Evolutionary conservation across 2,329 filamentous ascomycete species (phyloP).

Genomic region (Pestalotiopsis sp.): DNA sequence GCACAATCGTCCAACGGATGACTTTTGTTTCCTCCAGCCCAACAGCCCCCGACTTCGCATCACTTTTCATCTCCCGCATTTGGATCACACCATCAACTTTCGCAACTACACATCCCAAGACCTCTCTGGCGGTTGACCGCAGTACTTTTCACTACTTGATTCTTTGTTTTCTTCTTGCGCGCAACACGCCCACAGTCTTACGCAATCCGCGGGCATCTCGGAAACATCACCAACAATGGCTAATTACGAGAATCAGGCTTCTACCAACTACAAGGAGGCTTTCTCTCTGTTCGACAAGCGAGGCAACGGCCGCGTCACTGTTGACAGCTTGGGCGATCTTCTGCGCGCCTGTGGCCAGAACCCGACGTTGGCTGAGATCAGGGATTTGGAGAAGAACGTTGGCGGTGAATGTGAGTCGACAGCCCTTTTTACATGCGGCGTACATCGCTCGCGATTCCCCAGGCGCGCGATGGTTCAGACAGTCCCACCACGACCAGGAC

Average conservation of each 20-base stretch:
- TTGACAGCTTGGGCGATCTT: constrained; percentile 88
- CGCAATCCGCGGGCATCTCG: not conserved
- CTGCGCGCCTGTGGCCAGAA: constrained; percentile 98
- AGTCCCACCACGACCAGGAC: not conserved
- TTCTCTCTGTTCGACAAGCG: constrained; percentile 99
- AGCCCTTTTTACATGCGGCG: constrained; percentile 13
- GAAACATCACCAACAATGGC: constrained; percentile 24
- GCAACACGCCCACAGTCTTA: not conserved
- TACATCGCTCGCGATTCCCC: not conserved
- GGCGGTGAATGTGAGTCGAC: constrained; percentile 82
- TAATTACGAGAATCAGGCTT: constrained; percentile 56
- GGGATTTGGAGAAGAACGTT: constrained; percentile 86
- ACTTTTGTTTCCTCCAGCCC: not conserved
- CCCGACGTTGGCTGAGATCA: constrained; percentile 90
- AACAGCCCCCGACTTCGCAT: not conserved
- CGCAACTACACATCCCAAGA: not conserved
- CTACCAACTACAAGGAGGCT: constrained; percentile 99
- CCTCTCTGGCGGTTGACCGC: not conserved
- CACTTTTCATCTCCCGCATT: not conserved
- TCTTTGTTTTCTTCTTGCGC: not conserved
- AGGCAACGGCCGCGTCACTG: constrained; percentile 87
- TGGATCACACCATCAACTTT: not conserved
- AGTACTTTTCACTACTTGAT: not conserved
- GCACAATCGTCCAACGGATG: not conserved
- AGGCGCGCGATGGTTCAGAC: not conserved